Conservation (phyloP, 1,139 yeast genomes). For the Sugiyamaella xylanicola region DNA sequence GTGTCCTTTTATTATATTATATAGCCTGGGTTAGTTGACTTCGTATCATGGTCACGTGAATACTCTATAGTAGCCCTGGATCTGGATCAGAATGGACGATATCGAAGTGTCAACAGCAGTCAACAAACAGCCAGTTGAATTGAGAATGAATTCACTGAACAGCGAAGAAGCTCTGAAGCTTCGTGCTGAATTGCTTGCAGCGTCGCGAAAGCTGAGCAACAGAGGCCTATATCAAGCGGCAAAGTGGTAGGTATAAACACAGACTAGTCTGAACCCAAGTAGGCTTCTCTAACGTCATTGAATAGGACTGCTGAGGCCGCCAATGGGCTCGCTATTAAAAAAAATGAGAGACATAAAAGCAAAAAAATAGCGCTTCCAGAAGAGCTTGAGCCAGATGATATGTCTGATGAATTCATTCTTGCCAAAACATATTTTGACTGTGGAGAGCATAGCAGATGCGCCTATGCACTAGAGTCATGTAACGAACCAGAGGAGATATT, state of each 20-base stretch:
- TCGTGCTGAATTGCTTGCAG: conserved; percentile 43
- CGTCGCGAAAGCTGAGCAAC: conserved; percentile 46
- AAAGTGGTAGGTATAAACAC: conserved; percentile 58
- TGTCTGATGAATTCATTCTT: conserved; percentile 43
- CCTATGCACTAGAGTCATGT: conserved; percentile 54
- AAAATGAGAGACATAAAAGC: conserved; percentile 24
- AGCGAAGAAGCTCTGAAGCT: conserved; percentile 24
- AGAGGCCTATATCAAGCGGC: conserved; percentile 67
- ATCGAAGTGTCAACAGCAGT: background rate
- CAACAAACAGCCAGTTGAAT: no score
- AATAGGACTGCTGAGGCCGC: conserved; percentile 69
- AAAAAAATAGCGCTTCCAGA: background rate
- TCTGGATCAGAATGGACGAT: background rate
- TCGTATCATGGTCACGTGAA: no score
- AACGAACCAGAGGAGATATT: conserved; percentile 59
- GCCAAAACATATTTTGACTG: conserved; percentile 80
- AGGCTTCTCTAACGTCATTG: background rate
- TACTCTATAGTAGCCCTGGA: no score
- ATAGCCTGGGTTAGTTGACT: no score
- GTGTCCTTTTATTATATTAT: no score
- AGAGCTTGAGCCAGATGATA: conserved; percentile 26
- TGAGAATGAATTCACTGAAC: conserved; percentile 6
- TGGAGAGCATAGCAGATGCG: conserved; percentile 83
- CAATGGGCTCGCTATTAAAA: conserved; percentile 47
- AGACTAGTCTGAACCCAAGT: no score